A percentile compares a stretch with the other conserved stretches of the same genome.
These are phyloP conservation scores for Afroboletus lepidellus DNA, from an alignment of 1,284 basidiomycete genomes.

Conservation along the genomic window DNA sequence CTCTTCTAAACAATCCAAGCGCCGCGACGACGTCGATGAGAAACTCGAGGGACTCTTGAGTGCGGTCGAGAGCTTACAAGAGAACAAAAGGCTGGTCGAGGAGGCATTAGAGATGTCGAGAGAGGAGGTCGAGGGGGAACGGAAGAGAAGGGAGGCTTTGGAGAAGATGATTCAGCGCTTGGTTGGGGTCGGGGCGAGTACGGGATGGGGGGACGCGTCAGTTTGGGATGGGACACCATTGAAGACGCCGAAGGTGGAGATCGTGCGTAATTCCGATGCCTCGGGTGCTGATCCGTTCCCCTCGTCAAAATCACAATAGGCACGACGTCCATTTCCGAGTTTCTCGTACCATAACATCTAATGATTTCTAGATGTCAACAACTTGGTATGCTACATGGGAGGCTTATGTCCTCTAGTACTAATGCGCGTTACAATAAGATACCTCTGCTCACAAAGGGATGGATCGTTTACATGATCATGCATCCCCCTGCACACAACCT, in stretches of 20 bases:
- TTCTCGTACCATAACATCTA: not conserved
- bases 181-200: constrained; percentile 68
- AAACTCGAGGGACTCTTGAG: constrained; percentile 58
- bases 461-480: constrained; percentile 24
- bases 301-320: constrained; percentile 9
- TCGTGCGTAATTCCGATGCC: constrained; percentile 15
- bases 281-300: not conserved
- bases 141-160: constrained; percentile 56
- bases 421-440: constrained; percentile 12
- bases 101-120: constrained; percentile 41
- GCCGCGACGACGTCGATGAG: constrained; percentile 75
- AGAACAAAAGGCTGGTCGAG: constrained; percentile 33
- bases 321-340: not conserved
- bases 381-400: constrained; percentile 7
- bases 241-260: constrained; percentile 44
- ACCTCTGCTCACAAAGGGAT: not conserved
- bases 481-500: constrained; percentile 20
- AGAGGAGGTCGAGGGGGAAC: constrained; percentile 26
- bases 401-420: not conserved
- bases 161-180: constrained; percentile 65
- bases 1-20: constrained; percentile 69
- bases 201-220: constrained; percentile 58
- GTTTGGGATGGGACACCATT: constrained; percentile 55
- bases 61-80: constrained; percentile 47
- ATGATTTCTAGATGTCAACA: not conserved